Evolutionary conservation across 768 basidiomycete genomes (phyloP), one percentile per base, ranked within the genome.

Genomic region (Tulasnella calospora): DNA sequence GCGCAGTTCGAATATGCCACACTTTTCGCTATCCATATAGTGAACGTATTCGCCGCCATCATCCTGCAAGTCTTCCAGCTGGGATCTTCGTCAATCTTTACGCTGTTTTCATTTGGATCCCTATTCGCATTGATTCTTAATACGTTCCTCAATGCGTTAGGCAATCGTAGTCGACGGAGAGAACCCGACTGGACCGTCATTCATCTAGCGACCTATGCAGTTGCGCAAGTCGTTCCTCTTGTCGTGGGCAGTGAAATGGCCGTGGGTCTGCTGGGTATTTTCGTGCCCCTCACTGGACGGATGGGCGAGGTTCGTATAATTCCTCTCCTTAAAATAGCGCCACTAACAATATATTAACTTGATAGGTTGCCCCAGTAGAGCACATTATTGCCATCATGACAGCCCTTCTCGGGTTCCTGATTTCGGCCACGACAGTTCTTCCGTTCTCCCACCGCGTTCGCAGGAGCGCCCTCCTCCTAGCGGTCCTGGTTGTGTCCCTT

Each of bases 261-360:
- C 51, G 83, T 88, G 57, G 87, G 90, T 7, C 89, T 92, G 3
- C 81, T 94, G 61, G 93, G 96, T 69, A 92, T 98, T 30, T 98
- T 99, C 82, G 94, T 97, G 0, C 97, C 97, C 9, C 84, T 98
- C 92, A 94, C 93, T 0, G 96, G 96, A 30, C 89, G 95, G 10
- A 89, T 92, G 72, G 94, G 94, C 44, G 88, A 87, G 46, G 83
- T 85, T 55, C 80, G 83, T 78, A 57, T 70, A 6, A 33, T 74
- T 21, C 30, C 27, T 40, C 21, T 30, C 10, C 15, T 10, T n/a
- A 0, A 35, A 41, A 40, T 10, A 12, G 21, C 73, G 30, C 17
- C 27, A 41, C 47, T 76, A 27, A 67, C 40, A 12, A 76, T 21
- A 17, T 55, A 30, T 72, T 15, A 44, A 15, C 75, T 79, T 40